Conservation (phyloP, 108 stramenopile genomes). For the Fragilariopsis cylindrus region DNA sequence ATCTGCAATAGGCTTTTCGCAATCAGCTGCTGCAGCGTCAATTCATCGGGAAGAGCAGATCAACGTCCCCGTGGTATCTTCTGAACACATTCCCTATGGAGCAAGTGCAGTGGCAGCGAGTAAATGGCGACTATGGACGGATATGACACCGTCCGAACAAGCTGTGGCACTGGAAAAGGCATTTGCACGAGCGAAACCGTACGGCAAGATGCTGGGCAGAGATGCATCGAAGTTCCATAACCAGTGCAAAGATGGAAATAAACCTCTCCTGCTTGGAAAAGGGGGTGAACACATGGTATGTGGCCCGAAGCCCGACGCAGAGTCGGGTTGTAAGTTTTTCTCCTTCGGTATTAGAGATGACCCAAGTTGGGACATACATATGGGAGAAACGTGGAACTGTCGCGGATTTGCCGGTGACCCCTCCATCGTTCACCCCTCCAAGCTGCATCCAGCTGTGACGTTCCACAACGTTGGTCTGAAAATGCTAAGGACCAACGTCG, state of each 20-base stretch:
- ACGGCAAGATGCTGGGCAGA: slow-evolving; percentile 38
- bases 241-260: slow-evolving; percentile 26
- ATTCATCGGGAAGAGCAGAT: too few species aligned
- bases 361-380: slow-evolving; percentile 46
- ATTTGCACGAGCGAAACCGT: slow-evolving; percentile 32
- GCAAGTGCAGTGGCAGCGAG: background rate
- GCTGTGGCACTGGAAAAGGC: slow-evolving; percentile 35
- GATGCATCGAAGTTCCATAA: slow-evolving; percentile 14
- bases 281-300: slow-evolving; percentile 44
- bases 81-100: too few species aligned
- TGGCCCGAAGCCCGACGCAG: slow-evolving; percentile 41
- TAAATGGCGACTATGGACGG: slow-evolving; percentile 57
- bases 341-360: slow-evolving; percentile 70
- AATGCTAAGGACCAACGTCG: slow-evolving; percentile 55
- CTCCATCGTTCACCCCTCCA: slow-evolving; percentile 58
- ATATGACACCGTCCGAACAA: slow-evolving; percentile 49
- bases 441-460: slow-evolving; percentile 52
- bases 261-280: slow-evolving; percentile 18
- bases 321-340: slow-evolving; percentile 43
- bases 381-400: slow-evolving; percentile 57
- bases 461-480: slow-evolving; percentile 63
- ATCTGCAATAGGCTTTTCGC: too few species aligned
- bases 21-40: too few species aligned
- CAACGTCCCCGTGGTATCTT: too few species aligned
- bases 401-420: slow-evolving; percentile 71